A percentile compares a stretch with the other conserved stretches of the same genome.
Evolutionary conservation across 768 basidiomycete species (phyloP).

Genomic region (Podaxis sp.): DNA sequence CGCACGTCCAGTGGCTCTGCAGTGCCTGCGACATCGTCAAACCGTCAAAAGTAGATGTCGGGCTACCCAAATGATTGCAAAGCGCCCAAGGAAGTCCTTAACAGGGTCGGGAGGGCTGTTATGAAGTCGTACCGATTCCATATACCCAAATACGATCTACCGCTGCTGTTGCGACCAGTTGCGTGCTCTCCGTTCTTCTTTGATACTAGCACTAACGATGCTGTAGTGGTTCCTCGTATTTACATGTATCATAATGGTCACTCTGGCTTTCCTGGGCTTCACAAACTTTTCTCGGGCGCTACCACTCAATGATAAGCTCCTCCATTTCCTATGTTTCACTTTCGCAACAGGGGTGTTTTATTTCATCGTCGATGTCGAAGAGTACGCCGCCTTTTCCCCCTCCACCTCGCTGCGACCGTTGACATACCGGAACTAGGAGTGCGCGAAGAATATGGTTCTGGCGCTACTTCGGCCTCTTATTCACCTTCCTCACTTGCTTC

Average conservation of each 20-base stretch:
- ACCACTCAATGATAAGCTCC: conserved; percentile 75
- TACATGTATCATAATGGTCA: conserved; percentile 63
- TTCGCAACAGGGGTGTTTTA: conserved; percentile 80
- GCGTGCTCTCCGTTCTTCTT: conserved; percentile 19
- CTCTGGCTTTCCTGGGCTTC: conserved; percentile 75
- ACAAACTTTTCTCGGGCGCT: conserved; percentile 64
- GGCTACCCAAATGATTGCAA: conserved; percentile 1
- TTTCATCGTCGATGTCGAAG: conserved; percentile 85
- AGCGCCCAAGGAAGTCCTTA: conserved; percentile 32
- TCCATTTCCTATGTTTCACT: conserved; percentile 77
- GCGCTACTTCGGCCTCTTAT: conserved; percentile 68
- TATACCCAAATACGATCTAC: conserved; percentile 67
- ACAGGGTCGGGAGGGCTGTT: conserved; percentile 50
- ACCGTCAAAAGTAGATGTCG: neutral
- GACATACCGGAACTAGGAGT: conserved; percentile 42
- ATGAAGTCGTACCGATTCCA: conserved; percentile 71
- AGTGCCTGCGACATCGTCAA: neutral
- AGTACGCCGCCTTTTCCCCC: conserved; percentile 46
- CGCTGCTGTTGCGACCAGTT: conserved; percentile 72
- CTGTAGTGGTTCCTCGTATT: conserved; percentile 78
- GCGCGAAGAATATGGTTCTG: conserved; percentile 85
- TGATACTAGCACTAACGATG: neutral
- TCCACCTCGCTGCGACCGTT: neutral
- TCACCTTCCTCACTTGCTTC: conserved; percentile 70
- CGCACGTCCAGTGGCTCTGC: neutral